Conservation (phyloP, 352 stramenopile species). For the Globisporangium solare region DNA sequence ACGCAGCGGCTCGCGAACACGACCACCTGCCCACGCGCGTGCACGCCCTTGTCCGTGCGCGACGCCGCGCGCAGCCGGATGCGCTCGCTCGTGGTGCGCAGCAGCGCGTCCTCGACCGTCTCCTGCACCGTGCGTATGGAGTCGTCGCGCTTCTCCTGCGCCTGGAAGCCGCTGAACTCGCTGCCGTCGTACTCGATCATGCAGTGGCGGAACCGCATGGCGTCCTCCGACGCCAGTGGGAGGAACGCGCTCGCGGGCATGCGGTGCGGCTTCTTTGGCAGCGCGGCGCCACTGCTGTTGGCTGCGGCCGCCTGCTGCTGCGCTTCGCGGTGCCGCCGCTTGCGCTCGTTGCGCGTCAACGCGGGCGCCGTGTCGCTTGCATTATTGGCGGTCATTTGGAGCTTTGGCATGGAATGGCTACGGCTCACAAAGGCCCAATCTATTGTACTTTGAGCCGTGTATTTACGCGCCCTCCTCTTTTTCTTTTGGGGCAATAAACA, state of each 20-base stretch:
- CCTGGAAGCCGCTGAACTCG: slow-evolving; percentile 75
- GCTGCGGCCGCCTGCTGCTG: background rate
- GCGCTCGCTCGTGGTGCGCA: slow-evolving; percentile 60
- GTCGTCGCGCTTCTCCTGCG: slow-evolving; percentile 45
- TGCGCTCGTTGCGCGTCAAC: slow-evolving; percentile 12
- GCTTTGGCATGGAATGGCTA: too few species aligned
- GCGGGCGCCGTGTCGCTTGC: too few species aligned
- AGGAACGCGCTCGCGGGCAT: slow-evolving; percentile 47
- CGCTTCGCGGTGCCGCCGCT: slow-evolving; percentile 9
- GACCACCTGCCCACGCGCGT: slow-evolving; percentile 87
- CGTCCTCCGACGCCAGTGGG: slow-evolving; percentile 18
- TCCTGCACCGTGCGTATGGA: slow-evolving; percentile 65
- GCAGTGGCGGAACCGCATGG: slow-evolving; percentile 24
- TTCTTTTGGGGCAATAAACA: too few species aligned
- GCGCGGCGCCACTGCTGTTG: background rate
- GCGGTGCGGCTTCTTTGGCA: slow-evolving; percentile 18
- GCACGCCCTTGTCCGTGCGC: slow-evolving; percentile 91
- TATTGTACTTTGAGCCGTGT: too few species aligned
- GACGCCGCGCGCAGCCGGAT: slow-evolving; percentile 84
- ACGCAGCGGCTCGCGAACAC: slow-evolving; percentile 81
- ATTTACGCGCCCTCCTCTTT: too few species aligned
- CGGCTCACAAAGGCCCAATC: too few species aligned
- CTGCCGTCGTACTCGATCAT: slow-evolving; percentile 77
- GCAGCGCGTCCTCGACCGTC: slow-evolving; percentile 62
- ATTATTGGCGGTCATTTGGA: too few species aligned